Base-by-base conservation (phyloP, 345 rosid species). In the Turritis glabra region DNA sequence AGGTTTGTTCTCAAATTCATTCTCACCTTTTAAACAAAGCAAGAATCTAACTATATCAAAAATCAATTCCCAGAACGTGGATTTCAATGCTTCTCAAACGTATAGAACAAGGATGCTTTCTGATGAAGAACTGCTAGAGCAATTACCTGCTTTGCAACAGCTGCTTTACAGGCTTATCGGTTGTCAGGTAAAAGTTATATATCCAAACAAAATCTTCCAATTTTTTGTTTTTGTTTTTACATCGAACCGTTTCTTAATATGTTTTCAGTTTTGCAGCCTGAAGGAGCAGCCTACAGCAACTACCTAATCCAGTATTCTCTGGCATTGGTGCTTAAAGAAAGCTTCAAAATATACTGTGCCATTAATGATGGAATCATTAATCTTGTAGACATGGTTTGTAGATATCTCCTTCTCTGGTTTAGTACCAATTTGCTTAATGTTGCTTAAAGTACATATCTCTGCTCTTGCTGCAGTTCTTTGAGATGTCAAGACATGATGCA, bases 401-500 rank as follows among this genome's bases (percentile, higher is more conserved):
- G 9, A 64, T 41, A 6, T 69, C 44, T 70, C 37, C 46, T 70
- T 27, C 14, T 44, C 23, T 69, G 4, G 58, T 62, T 26, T 26
- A 53, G 65, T 62, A 60, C 38, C 67, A 73, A 26, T 69, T 75
- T 70, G 40, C 40, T 33, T 63, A 73, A 40, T 69, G 63, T 51
- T 71, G 23, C 47, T 64, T 29, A 18, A 25, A 50, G 57, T 38
- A 21, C 22, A 19, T 52, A 50, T 78, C 43, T 54, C 61, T 68
- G 58, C 56, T 33, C 32, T 64, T 38, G 21, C 67, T 76, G 8
- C 82, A 95, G 99, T 96, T 92, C 84, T 95, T 96, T 82, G 99
- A 96, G 80, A 96, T 96, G 99, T 87, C 83, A 79, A 90, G 91
- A 35, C 81, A 82, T 69, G 97, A 96, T 84, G 96, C 99, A 73